Conservation (phyloP, 352 stramenopile genomes). For the Phytophthora uliginosa region DNA sequence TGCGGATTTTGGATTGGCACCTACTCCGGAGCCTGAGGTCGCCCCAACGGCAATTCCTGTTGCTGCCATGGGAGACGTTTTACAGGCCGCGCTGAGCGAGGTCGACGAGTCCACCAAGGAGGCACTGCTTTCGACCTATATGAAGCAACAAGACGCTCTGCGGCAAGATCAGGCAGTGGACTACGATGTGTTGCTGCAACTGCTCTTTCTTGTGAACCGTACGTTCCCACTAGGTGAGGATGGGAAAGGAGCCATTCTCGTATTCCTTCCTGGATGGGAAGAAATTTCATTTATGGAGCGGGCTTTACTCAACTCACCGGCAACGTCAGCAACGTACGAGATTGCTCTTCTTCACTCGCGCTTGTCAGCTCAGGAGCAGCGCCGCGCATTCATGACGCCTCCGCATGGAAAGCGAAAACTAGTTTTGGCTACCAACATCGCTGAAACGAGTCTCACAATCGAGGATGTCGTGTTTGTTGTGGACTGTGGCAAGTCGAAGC, state of each 20-base stretch:
- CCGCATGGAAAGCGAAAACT: slow-evolving; percentile 77
- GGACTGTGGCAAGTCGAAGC: slow-evolving; percentile 88
- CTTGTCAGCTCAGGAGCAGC: slow-evolving; percentile 77
- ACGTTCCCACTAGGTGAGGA: slow-evolving; percentile 61
- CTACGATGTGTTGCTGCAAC: slow-evolving; percentile 71
- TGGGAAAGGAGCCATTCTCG: slow-evolving; percentile 77
- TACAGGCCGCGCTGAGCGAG: slow-evolving; percentile 45
- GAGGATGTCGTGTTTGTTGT: slow-evolving; percentile 95
- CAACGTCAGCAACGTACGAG: slow-evolving; percentile 64
- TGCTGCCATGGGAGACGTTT: slow-evolving; percentile 42
- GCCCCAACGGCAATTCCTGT: slow-evolving; percentile 23
- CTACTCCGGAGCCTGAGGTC: slow-evolving; percentile 19
- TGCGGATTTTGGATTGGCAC: slow-evolving; percentile 17
- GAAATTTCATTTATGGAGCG: slow-evolving; percentile 87
- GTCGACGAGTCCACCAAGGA: slow-evolving; percentile 50
- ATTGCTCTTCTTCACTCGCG: slow-evolving; percentile 82
- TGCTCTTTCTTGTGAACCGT: slow-evolving; percentile 71
- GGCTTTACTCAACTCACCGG: slow-evolving; percentile 61
- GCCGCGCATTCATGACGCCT: slow-evolving; percentile 72
- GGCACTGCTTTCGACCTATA: slow-evolving; percentile 59
- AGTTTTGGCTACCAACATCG: slow-evolving; percentile 96
- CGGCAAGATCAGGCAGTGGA: slow-evolving; percentile 75
- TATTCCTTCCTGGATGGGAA: slow-evolving; percentile 88
- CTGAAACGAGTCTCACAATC: slow-evolving; percentile 98
- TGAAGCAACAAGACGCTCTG: slow-evolving; percentile 69